Evolutionary conservation across 139 green algal genomes (phyloP).

Genomic region (Chlorella sp.): DNA sequence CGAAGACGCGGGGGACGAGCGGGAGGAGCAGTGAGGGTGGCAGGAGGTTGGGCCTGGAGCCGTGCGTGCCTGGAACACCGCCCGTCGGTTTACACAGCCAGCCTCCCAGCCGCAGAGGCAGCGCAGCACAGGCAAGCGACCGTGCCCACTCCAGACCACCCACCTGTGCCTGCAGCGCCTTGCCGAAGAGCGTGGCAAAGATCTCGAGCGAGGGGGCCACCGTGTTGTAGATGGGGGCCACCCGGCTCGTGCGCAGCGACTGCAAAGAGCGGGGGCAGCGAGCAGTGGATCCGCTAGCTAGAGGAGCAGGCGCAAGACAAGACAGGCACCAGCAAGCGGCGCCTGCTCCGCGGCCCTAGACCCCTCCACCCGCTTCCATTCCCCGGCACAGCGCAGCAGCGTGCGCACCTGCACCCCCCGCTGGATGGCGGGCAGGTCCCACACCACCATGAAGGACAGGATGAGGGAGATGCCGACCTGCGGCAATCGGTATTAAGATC

Average conservation of each 20-base stretch:
- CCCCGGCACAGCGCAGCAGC: no score
- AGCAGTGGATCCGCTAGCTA: no score
- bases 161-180: constrained; percentile 90
- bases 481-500: no score
- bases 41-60: not conserved
- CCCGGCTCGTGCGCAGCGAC: constrained; percentile 66
- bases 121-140: no score
- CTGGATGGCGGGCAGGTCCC: constrained; percentile 87
- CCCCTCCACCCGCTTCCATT: no score
- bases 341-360: no score
- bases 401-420: constrained; percentile 47
- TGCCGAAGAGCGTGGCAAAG: constrained; percentile 89
- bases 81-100: not conserved
- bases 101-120: no score
- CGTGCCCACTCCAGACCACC: not conserved
- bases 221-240: constrained; percentile 87
- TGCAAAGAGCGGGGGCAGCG: not conserved
- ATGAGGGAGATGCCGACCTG: constrained; percentile 90
- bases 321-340: no score
- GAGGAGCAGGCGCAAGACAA: no score
- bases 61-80: not conserved
- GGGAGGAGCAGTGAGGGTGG: not conserved
- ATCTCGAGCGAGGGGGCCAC: constrained; percentile 83
- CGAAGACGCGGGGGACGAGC: not conserved
- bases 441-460: constrained; percentile 94